A percentile compares a stretch with the other conserved stretches of the same genome.
These are phyloP conservation scores for Erodium maritimum DNA, from an alignment of 345 rosid species.

Conservation along the genomic window DNA sequence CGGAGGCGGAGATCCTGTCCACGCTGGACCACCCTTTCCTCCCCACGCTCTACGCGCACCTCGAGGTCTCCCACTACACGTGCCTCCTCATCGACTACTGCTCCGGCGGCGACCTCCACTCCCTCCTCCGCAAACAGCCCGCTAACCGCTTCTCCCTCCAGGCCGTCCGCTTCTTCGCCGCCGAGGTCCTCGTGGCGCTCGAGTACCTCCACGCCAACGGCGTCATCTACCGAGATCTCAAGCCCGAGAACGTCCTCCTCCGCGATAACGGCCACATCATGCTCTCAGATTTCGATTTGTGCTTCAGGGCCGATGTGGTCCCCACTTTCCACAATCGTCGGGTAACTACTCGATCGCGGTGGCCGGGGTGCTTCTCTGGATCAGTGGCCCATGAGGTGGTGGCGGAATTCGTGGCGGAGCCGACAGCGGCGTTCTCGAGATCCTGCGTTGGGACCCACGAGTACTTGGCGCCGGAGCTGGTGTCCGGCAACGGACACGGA, in stretches of 20 bases:
- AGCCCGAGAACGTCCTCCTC: slow-evolving; percentile 79
- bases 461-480: slow-evolving; percentile 82
- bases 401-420: slow-evolving; percentile 52
- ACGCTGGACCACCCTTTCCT: slow-evolving; percentile 70
- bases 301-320: slow-evolving; percentile 43
- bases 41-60: slow-evolving; percentile 64
- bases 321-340: slow-evolving; percentile 30
- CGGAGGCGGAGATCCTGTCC: slow-evolving; percentile 59
- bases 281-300: slow-evolving; percentile 75
- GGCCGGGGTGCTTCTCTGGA: slow-evolving; percentile 17
- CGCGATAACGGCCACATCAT: slow-evolving; percentile 79
- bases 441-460: slow-evolving; percentile 94
- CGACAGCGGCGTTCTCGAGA: slow-evolving; percentile 43
- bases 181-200: slow-evolving; percentile 70
- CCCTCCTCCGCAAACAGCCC: slow-evolving; percentile 64
- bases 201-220: slow-evolving; percentile 86
- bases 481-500: slow-evolving; percentile 70
- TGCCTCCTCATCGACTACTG: slow-evolving; percentile 86
- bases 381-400: slow-evolving; percentile 22
- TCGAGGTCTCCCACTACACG: slow-evolving; percentile 67
- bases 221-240: slow-evolving; percentile 75
- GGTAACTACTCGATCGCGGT: too few relatives aligned
- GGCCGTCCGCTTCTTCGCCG: slow-evolving; percentile 61
- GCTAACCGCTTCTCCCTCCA: slow-evolving; percentile 45
- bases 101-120: slow-evolving; percentile 80